phyloP scores from a whole-genome alignment of 441 rosid species.

The Pelargonium fulgidum region DNA sequence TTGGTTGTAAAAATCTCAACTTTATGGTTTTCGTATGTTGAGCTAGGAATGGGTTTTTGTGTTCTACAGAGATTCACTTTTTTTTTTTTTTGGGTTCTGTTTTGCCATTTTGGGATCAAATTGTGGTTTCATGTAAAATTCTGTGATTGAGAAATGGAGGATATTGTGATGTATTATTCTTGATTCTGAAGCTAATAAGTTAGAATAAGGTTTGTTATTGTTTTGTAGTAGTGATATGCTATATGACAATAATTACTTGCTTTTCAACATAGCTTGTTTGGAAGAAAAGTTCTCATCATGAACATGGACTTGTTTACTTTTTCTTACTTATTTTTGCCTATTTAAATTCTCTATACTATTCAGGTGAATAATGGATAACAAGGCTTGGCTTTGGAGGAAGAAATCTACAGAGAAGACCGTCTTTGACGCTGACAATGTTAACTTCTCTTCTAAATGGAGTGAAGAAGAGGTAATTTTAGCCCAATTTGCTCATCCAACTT shows the following conservation, averaged over 20 bases:
- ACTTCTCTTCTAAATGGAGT: slow-evolving; percentile 20
- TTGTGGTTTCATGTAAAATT: neutral
- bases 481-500: neutral
- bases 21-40: neutral
- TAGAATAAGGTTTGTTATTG: neutral
- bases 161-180: neutral
- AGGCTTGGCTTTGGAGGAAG: slow-evolving; percentile 49
- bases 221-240: neutral
- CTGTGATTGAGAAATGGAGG: neutral
- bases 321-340: neutral
- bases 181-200: too few relatives aligned
- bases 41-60: neutral
- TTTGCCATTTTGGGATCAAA: slow-evolving; percentile 1
- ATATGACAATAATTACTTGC: neutral
- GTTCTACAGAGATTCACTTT: neutral
- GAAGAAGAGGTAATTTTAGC: slow-evolving; percentile 38
- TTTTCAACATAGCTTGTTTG: slow-evolving; percentile 1
- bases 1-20: neutral
- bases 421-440: slow-evolving; percentile 18
- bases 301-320: neutral
- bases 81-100: neutral
- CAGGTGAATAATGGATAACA: slow-evolving; percentile 40
- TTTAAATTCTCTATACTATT: neutral
- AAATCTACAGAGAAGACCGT: slow-evolving; percentile 41
- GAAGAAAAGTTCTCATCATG: neutral